Evolutionary conservation across 108 stramenopile genomes (phyloP).

Genomic region (Ochromonas danica): DNA sequence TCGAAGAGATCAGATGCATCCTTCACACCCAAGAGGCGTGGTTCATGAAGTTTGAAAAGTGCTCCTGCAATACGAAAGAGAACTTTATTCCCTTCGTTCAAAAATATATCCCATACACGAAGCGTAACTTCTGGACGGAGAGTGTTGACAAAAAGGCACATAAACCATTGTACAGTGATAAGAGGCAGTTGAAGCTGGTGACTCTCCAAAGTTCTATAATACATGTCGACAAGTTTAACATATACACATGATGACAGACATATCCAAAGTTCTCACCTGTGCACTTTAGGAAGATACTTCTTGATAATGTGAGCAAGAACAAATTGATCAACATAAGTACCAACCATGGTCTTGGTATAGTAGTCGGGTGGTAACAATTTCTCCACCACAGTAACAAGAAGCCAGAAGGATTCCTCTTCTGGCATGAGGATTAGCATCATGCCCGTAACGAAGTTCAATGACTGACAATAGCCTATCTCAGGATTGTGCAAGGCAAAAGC

Average conservation of each 20-base stretch:
- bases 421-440: constrained; percentile 42
- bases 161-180: constrained; percentile 45
- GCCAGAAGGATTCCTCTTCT: constrained; percentile 54
- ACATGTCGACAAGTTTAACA: background rate
- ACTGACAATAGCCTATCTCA: constrained; percentile 51
- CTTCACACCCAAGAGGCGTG: background rate
- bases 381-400: constrained; percentile 41
- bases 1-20: constrained; percentile 25
- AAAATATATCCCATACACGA: constrained; percentile 47
- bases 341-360: constrained; percentile 42
- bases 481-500: constrained; percentile 45
- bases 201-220: constrained; percentile 29
- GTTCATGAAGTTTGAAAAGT: constrained; percentile 36
- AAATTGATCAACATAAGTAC: constrained; percentile 40
- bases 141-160: constrained; percentile 45
- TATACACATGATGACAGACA: background rate
- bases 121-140: constrained; percentile 41
- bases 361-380: constrained; percentile 47
- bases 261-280: background rate
- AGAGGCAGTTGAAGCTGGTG: constrained; percentile 37
- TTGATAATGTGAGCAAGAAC: constrained; percentile 40
- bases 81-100: constrained; percentile 43
- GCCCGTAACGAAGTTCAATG: constrained; percentile 51
- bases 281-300: constrained; percentile 38
- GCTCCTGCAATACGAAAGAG: constrained; percentile 41